phyloP scores from a whole-genome alignment of 805 yeast species.

The Groenewaldozyma salmanticensis region DNA sequence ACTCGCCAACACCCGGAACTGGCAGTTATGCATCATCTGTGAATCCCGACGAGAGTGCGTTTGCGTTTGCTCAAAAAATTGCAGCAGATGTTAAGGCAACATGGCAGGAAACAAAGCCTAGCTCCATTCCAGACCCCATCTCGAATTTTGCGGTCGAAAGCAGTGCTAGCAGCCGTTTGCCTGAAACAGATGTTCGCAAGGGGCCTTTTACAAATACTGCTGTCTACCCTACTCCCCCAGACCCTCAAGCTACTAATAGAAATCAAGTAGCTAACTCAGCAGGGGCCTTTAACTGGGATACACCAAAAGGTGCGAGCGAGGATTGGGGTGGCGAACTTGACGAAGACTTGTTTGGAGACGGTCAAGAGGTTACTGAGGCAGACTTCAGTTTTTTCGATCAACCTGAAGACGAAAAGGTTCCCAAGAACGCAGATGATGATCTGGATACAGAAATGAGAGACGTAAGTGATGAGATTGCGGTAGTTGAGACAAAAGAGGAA shows the following conservation, averaged over 20 bases:
- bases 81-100: too few species aligned
- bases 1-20: too few species aligned
- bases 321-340: conserved; percentile 14
- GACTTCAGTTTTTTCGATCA: conserved; percentile 34
- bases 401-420: conserved; percentile 16
- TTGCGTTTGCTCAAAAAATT: too few species aligned
- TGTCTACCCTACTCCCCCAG: conserved; percentile 30
- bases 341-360: conserved; percentile 27
- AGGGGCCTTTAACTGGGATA: conserved; percentile 13
- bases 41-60: too few species aligned
- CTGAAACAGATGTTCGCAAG: too few species aligned
- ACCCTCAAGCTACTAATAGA: conserved; percentile 18
- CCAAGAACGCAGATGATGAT: conserved; percentile 2
- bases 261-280: conserved; percentile 1
- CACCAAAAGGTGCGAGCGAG: conserved; percentile 12
- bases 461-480: neutral
- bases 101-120: too few species aligned
- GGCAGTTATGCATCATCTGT: too few species aligned
- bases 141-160: too few species aligned
- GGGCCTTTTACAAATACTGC: too few species aligned
- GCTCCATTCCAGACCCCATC: too few species aligned
- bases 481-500: neutral
- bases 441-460: neutral
- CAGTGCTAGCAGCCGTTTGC: too few species aligned
- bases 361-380: conserved; percentile 32